A percentile compares a stretch with the other conserved stretches of the same genome.
Conservation (phyloP, 23 red algal species). For the Gracilariopsis chorda region DNA sequence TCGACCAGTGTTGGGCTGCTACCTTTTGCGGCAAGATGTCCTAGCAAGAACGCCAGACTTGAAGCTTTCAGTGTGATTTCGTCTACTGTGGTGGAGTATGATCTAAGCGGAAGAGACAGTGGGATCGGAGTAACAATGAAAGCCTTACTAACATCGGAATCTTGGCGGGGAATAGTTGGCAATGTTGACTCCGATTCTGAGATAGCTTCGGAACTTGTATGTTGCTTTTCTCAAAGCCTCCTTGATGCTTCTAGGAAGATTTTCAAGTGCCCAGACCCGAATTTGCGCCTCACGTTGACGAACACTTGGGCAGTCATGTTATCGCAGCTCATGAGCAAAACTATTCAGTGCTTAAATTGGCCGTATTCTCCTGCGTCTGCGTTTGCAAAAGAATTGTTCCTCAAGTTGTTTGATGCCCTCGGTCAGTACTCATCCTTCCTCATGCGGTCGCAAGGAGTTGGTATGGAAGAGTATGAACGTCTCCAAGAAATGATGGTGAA, state of each 20-base stretch:
- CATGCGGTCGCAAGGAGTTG: conserved; percentile 27
- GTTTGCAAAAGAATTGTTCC: conserved; percentile 59
- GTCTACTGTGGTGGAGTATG: conserved; percentile 51
- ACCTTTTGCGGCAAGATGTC: conserved; percentile 5
- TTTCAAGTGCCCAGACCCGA: conserved; percentile 6
- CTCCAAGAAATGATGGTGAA: conserved; percentile 59
- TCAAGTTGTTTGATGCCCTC: conserved; percentile 69
- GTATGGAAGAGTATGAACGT: conserved; percentile 71
- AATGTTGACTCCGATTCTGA: neutral
- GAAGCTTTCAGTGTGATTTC: conserved; percentile 57
- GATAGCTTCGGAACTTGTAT: conserved; percentile 26
- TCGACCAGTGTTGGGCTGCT: conserved; percentile 11
- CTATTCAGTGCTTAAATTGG: conserved; percentile 39
- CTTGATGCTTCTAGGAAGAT: conserved; percentile 60
- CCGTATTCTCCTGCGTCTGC: conserved; percentile 33
- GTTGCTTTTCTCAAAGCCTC: conserved; percentile 45
- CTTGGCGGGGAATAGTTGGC: conserved; percentile 13
- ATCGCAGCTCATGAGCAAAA: conserved; percentile 38
- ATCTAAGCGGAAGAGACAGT: conserved; percentile 45
- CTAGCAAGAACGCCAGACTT: conserved; percentile 3
- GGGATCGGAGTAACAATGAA: conserved; percentile 24
- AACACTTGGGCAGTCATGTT: conserved; percentile 68
- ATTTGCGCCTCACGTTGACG: conserved; percentile 31
- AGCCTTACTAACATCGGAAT: conserved; percentile 20
- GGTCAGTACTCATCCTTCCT: conserved; percentile 74